phyloP scores from a whole-genome alignment of 2,329 filamentous ascomycete species.

The Colletotrichum tanaceti region DNA sequence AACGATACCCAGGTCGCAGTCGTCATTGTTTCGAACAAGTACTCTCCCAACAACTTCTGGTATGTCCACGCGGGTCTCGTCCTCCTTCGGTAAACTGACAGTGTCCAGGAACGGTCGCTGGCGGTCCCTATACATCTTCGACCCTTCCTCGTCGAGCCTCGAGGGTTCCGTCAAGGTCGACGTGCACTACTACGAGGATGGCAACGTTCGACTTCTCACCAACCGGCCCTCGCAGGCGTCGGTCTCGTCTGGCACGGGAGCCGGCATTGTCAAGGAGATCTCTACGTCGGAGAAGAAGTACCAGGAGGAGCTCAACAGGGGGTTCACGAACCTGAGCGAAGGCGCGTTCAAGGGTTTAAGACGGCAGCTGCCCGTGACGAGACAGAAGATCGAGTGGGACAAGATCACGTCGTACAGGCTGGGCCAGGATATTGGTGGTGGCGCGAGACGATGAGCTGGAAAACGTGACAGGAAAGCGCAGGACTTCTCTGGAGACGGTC shows the following conservation, averaged over 20 bases:
- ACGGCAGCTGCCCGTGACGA: conserved; percentile 92
- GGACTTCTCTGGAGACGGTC: background rate
- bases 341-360: conserved; percentile 94
- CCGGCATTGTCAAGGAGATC: conserved; percentile 81
- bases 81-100: conserved; percentile 35
- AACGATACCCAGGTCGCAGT: conserved; percentile 82
- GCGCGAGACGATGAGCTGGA: conserved; percentile 60
- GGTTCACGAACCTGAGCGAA: conserved; percentile 89
- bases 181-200: conserved; percentile 99
- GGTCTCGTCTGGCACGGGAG: conserved; percentile 71
- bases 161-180: conserved; percentile 90
- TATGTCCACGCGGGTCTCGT: conserved; percentile 51
- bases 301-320: conserved; percentile 93
- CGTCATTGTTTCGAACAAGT: conserved; percentile 92
- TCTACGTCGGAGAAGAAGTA: conserved; percentile 87
- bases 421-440: conserved; percentile 81
- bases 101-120: conserved; percentile 87
- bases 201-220: conserved; percentile 94
- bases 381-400: conserved; percentile 99
- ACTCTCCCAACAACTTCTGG: conserved; percentile 98
- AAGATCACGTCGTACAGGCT: conserved; percentile 94
- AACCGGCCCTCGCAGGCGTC: conserved; percentile 77
- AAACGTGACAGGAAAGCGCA: no score
- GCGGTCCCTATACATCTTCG: conserved; percentile 87
- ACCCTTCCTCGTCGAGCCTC: conserved; percentile 74